Evolutionary conservation across 1,284 basidiomycete species (phyloP).

Genomic region (Trametes pubescens): DNA sequence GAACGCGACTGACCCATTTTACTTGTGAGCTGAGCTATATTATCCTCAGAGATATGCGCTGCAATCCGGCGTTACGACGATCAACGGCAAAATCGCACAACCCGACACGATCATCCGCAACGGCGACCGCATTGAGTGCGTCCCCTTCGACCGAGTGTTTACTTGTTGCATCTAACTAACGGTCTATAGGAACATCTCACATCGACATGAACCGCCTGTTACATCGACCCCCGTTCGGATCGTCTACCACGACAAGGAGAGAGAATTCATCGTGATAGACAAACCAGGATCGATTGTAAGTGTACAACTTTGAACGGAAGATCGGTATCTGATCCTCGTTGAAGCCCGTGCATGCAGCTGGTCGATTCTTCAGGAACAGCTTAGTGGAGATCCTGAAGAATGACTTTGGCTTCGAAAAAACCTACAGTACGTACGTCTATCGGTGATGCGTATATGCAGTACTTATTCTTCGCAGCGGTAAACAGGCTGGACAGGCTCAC

Average conservation of each 20-base stretch:
- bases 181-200: slow-evolving; percentile 82
- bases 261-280: slow-evolving; percentile 90
- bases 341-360: slow-evolving; percentile 90
- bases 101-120: slow-evolving; percentile 85
- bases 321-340: background rate
- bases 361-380: slow-evolving; percentile 89
- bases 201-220: slow-evolving; percentile 96
- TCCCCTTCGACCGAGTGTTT: slow-evolving; percentile 17
- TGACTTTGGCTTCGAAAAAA: slow-evolving; percentile 86
- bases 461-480: slow-evolving; percentile 65
- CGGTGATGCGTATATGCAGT: background rate
- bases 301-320: slow-evolving; percentile 33
- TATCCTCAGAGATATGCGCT: slow-evolving; percentile 81
- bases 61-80: slow-evolving; percentile 92
- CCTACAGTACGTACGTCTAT: slow-evolving; percentile 68
- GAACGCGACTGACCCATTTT: slow-evolving; percentile 6
- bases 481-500: slow-evolving; percentile 96
- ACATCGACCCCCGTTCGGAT: slow-evolving; percentile 88
- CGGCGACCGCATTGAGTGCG: slow-evolving; percentile 91
- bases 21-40: background rate
- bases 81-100: slow-evolving; percentile 87
- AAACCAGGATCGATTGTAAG: slow-evolving; percentile 94
- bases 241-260: slow-evolving; percentile 78
- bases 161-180: background rate
- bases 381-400: slow-evolving; percentile 87